A percentile compares a stretch with the other conserved stretches of the same genome.
Conservation (phyloP, 2,329 filamentous ascomycete genomes). For the Balansia obtecta region DNA sequence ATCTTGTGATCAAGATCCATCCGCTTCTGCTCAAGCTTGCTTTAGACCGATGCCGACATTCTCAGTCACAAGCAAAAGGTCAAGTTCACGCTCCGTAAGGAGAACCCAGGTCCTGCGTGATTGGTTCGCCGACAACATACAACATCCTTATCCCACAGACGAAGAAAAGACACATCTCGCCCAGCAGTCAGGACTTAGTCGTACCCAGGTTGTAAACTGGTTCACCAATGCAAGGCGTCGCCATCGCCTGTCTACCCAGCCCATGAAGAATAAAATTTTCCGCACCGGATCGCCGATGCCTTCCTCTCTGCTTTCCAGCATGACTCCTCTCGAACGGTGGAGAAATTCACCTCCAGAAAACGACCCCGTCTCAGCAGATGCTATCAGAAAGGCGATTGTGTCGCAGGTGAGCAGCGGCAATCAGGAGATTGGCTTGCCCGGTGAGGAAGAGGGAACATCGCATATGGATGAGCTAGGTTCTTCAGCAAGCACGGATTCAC, state of each 20-base stretch:
- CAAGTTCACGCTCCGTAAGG: conserved; percentile 28
- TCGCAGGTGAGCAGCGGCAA: not conserved
- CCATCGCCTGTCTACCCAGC: conserved; percentile 24
- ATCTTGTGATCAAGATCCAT: not conserved
- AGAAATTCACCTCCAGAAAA: conserved; percentile 30
- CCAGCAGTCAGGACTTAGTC: conserved; percentile 30
- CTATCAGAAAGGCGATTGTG: conserved; percentile 22
- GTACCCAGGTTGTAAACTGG: conserved; percentile 34
- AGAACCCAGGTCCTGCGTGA: conserved; percentile 32
- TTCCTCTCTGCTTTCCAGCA: conserved; percentile 17
- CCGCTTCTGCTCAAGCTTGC: not conserved
- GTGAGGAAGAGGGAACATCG: not conserved
- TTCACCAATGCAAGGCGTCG: conserved; percentile 38
- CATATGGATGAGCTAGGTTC: conserved; percentile 18
- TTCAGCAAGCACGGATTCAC: conserved; percentile 19
- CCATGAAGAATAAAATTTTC: conserved; percentile 16
- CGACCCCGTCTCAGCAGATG: conserved; percentile 26
- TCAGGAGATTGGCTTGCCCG: not conserved
- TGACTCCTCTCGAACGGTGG: conserved; percentile 35
- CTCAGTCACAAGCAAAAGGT: conserved; percentile 16
- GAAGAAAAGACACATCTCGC: conserved; percentile 29
- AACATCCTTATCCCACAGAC: conserved; percentile 35
- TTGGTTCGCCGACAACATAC: conserved; percentile 33
- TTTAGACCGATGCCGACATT: conserved; percentile 5
- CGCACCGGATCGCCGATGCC: conserved; percentile 32